Conservation (phyloP, 2,329 filamentous ascomycete genomes). For the Didymella arachidicola region DNA sequence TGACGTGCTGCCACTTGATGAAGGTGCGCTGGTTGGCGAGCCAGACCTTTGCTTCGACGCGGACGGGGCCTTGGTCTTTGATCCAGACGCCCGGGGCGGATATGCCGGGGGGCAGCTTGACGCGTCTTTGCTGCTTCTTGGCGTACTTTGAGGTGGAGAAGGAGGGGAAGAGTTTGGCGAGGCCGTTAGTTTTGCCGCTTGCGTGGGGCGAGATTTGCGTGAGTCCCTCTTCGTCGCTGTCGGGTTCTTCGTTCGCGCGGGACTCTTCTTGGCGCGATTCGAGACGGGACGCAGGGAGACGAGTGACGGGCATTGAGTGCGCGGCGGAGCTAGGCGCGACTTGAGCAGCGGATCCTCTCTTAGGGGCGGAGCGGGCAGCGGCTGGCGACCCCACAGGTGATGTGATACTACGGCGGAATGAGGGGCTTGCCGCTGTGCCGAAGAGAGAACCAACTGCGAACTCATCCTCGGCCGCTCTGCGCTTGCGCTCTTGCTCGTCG, state of each 20-base stretch:
- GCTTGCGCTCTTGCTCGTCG: constrained; percentile 84
- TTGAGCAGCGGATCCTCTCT: constrained; percentile 23
- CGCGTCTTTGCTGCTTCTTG: constrained; percentile 56
- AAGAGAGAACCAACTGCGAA: constrained; percentile 89
- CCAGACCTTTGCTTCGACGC: constrained; percentile 98
- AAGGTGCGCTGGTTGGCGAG: constrained; percentile 98
- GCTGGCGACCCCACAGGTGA: constrained; percentile 72
- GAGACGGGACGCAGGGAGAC: constrained; percentile 28
- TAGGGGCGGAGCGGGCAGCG: constrained; percentile 33
- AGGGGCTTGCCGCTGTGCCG: constrained; percentile 56
- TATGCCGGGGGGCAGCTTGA: constrained; percentile 83
- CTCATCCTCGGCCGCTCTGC: constrained; percentile 83
- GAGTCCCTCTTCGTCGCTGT: constrained; percentile 60
- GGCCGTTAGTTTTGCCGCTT: constrained; percentile 56
- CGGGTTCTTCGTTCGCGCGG: constrained; percentile 55
- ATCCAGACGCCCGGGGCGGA: constrained; percentile 84
- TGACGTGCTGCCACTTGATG: constrained; percentile 98
- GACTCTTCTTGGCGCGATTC: constrained; percentile 37
- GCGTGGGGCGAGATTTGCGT: constrained; percentile 28
- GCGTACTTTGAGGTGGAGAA: constrained; percentile 80
- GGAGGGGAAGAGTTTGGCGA: constrained; percentile 79
- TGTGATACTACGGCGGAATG: constrained; percentile 63
- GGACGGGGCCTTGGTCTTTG: constrained; percentile 90
- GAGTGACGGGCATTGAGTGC: constrained; percentile 31
- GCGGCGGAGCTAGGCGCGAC: constrained; percentile 26